phyloP scores from a whole-genome alignment of 1,139 yeast genomes.

The Barnettozyma hawaiiensis region DNA sequence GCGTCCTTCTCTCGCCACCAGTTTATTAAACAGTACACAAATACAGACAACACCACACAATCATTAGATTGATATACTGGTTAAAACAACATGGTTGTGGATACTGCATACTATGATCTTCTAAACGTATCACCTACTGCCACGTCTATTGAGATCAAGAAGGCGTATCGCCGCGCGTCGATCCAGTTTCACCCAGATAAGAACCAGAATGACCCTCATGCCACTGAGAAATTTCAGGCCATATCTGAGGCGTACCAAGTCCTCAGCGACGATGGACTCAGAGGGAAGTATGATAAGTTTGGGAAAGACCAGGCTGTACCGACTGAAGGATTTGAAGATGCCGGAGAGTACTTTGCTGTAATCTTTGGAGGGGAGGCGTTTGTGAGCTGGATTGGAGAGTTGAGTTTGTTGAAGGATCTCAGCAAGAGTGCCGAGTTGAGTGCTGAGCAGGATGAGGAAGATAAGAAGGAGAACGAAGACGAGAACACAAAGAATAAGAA shows the following conservation, averaged over 20 bases:
- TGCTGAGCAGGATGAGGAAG: conserved; percentile 34
- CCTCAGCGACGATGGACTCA: conserved; percentile 63
- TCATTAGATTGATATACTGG: background rate
- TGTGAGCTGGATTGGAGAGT: conserved; percentile 82
- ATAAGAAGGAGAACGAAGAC: conserved; percentile 30
- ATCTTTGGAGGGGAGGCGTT: conserved; percentile 95
- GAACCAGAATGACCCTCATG: conserved; percentile 72
- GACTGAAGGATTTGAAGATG: conserved; percentile 81
- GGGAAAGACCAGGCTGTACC: conserved; percentile 87
- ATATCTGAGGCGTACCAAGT: conserved; percentile 75
- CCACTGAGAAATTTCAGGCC: conserved; percentile 57
- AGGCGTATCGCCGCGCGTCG: conserved; percentile 86
- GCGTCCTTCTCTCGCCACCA: background rate
- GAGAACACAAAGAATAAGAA: conserved; percentile 8
- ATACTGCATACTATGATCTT: conserved; percentile 78
- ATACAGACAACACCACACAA: background rate
- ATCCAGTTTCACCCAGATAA: conserved; percentile 88
- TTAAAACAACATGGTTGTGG: conserved; percentile 61
- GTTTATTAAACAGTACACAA: background rate
- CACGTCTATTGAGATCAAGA: conserved; percentile 74
- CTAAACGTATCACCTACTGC: conserved; percentile 64
- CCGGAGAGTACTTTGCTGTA: conserved; percentile 77
- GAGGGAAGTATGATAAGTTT: conserved; percentile 73
- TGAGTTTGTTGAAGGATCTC: conserved; percentile 77
- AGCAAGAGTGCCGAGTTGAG: conserved; percentile 55